A percentile compares a stretch with the other conserved stretches of the same genome.
Conservation (phyloP, 2,329 filamentous ascomycete genomes). For the Fonsecaea monophora region DNA sequence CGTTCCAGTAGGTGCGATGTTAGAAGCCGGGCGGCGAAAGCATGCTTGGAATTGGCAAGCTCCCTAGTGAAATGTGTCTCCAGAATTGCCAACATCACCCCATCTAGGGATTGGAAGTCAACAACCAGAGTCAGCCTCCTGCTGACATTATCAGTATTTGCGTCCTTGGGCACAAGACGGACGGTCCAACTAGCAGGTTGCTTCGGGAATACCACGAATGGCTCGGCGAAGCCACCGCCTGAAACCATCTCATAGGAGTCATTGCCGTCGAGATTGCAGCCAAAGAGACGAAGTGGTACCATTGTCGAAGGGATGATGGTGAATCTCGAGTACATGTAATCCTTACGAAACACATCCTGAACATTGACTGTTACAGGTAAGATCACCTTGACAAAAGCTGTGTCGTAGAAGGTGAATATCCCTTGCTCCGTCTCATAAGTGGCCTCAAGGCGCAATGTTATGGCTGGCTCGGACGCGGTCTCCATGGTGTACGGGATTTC, state of each 20-base stretch:
- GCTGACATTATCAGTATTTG: background rate
- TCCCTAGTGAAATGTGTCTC: constrained; percentile 55
- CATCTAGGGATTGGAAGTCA: constrained; percentile 76
- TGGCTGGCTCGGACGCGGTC: constrained; percentile 70
- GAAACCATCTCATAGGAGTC: constrained; percentile 66
- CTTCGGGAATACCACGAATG: constrained; percentile 73
- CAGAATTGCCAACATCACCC: constrained; percentile 67
- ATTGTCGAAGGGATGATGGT: constrained; percentile 81
- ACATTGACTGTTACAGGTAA: constrained; percentile 93
- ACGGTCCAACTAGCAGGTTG: constrained; percentile 71
- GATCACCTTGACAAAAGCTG: constrained; percentile 71
- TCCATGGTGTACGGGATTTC: constrained; percentile 82
- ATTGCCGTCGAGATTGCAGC: constrained; percentile 73
- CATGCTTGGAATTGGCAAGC: constrained; percentile 57
- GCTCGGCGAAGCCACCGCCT: constrained; percentile 50
- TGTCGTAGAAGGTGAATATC: constrained; percentile 68
- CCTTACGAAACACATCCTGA: constrained; percentile 90
- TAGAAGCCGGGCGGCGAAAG: constrained; percentile 58
- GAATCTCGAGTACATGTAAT: constrained; percentile 83
- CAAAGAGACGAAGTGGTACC: constrained; percentile 75
- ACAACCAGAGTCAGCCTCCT: constrained; percentile 64
- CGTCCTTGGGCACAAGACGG: constrained; percentile 25
- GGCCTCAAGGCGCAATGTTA: constrained; percentile 72
- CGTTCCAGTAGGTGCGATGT: constrained; percentile 57
- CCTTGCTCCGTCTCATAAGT: constrained; percentile 73